Evolutionary conservation across 1,139 yeast genomes (phyloP).

Genomic region (Ogataea hybrid): DNA sequence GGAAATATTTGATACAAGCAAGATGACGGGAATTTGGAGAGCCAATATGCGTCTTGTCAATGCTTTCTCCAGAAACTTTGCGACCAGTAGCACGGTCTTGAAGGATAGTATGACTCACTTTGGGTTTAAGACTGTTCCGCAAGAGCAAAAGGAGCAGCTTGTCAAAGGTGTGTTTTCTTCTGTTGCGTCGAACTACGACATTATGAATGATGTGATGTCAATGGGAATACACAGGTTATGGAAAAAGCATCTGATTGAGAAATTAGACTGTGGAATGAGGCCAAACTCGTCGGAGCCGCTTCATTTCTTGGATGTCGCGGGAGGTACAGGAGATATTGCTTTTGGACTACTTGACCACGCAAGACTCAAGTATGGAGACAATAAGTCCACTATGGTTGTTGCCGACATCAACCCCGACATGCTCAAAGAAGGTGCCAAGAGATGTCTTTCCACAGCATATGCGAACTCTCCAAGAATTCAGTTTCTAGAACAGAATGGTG

Average conservation of each 20-base stretch:
- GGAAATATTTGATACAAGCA: background rate
- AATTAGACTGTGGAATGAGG: constrained; percentile 91
- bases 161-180: constrained; percentile 92
- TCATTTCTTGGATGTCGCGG: constrained; percentile 93
- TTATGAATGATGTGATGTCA: constrained; percentile 98
- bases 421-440: constrained; percentile 86
- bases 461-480: constrained; percentile 58
- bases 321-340: constrained; percentile 99
- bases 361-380: constrained; percentile 72
- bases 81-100: constrained; percentile 4
- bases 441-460: constrained; percentile 52
- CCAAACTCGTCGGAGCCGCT: constrained; percentile 74
- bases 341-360: constrained; percentile 94
- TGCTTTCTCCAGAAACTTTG: constrained; percentile 1
- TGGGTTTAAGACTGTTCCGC: constrained; percentile 84
- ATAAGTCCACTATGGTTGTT: constrained; percentile 75
- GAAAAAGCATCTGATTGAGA: constrained; percentile 87
- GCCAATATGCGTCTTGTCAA: constrained; percentile 2
- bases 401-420: constrained; percentile 96
- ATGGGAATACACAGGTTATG: constrained; percentile 92
- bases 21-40: constrained; percentile 5
- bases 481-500: constrained; percentile 92
- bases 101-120: constrained; percentile 70
- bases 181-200: constrained; percentile 91
- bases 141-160: constrained; percentile 76